Evolutionary conservation across 345 rosid genomes (phyloP), one percentile per base, ranked within the genome.

Genomic region (Salix suchowensis): DNA sequence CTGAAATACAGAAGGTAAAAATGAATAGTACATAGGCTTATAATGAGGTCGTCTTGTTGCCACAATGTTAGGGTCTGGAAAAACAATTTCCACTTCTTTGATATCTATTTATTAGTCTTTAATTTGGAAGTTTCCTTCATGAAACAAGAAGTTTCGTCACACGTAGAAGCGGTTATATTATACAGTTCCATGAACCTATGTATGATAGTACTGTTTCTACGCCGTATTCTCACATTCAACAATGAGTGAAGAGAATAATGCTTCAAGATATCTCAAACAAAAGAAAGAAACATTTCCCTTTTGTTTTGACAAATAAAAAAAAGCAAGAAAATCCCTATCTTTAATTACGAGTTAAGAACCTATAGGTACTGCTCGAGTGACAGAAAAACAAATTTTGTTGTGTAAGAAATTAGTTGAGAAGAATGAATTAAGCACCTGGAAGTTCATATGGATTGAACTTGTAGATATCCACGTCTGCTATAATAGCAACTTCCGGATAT

Each of bases 371-470:
- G 21, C n/a, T 50, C 0, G 55, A 50, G 21, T 16, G n/a, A 50
- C 55, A 18, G 21, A 19, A 52, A 52, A 52, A 7, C 10, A 67
- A n/a, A 67, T 1, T 4, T 37, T 18, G 14, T 26, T 26, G 66
- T 23, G 13, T 26, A 15, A 62, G 48, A 23, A 23, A 24, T 37
- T 34, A 37, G 18, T 13, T 14, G 24, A 65, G 60, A 65, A 71
- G 44, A 69, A 18, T 74, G 44, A 54, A 75, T 28, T 16, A 14
- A 23, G 30, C 9, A 82, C 88, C 83, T 23, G 86, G 88, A 78
- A 87, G 88, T 40, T 85, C 88, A 88, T 87, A 87, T 1, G 88
- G 86, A 76, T 82, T 74, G 80, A 77, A 83, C 79, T 83, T 83
- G 81, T 85, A 83, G 74, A 85, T 83, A 62, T 87, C 77, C 60